Evolutionary conservation across 202 grass and related monocot genomes (phyloP).

Genomic region (Musa balbisiana): DNA sequence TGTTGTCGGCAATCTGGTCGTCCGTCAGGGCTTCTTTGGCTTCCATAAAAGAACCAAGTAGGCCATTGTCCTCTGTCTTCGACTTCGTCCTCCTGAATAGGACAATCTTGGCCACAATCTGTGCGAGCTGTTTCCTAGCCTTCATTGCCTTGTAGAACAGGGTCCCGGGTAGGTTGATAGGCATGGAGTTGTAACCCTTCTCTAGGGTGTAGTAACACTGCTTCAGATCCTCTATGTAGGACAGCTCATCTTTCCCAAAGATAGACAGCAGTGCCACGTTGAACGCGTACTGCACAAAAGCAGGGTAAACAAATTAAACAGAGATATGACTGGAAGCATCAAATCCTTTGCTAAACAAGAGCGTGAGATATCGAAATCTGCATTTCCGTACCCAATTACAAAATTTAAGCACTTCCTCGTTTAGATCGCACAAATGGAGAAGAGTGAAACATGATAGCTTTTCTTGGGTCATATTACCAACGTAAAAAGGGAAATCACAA

Average conservation of each 20-base stretch:
- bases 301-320: background rate
- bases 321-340: background rate
- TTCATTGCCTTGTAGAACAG: slow-evolving; percentile 98
- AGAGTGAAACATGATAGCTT: too few relatives aligned
- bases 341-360: background rate
- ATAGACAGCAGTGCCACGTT: slow-evolving; percentile 93
- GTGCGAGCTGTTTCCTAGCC: slow-evolving; percentile 53
- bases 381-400: too few relatives aligned
- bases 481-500: too few relatives aligned
- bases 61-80: slow-evolving; percentile 26
- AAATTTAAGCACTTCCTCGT: too few relatives aligned
- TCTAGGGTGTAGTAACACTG: slow-evolving; percentile 91
- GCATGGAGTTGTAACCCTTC: slow-evolving; percentile 99
- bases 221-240: slow-evolving; percentile 81
- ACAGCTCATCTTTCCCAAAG: slow-evolving; percentile 85
- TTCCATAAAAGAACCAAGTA: slow-evolving; percentile 84
- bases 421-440: too few relatives aligned
- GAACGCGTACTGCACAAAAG: slow-evolving; percentile 54
- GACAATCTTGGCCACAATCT: slow-evolving; percentile 74
- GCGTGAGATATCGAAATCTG: too few relatives aligned
- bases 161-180: slow-evolving; percentile 82
- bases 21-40: slow-evolving; percentile 66
- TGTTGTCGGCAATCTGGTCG: slow-evolving; percentile 85
- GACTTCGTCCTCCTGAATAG: slow-evolving; percentile 38
- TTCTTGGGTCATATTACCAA: too few relatives aligned